Conservation (phyloP, 441 rosid species). For the Pelargonium fulgidum region DNA sequence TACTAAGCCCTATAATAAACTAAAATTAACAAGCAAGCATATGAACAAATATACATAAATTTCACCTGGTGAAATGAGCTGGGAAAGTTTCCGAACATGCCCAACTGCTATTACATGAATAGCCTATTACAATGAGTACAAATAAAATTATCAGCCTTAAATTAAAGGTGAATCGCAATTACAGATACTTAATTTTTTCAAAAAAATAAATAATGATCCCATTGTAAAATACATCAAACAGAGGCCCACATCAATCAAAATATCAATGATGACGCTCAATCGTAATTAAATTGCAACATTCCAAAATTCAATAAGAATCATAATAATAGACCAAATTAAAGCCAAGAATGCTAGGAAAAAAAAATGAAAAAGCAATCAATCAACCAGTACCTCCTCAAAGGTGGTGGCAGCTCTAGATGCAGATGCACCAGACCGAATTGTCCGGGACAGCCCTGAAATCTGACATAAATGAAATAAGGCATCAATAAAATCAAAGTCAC, state of each 20-base stretch:
- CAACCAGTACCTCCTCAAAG: slow-evolving; percentile 36
- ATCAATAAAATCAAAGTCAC: background rate
- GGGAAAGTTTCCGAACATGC: slow-evolving; percentile 38
- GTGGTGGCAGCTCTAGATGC: slow-evolving; percentile 37
- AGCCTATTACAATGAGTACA: background rate
- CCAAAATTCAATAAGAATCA: background rate
- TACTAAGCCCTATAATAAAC: background rate
- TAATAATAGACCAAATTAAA: background rate
- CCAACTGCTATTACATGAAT: slow-evolving; percentile 35
- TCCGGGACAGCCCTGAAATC: slow-evolving; percentile 44
- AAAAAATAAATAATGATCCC: background rate
- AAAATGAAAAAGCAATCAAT: background rate
- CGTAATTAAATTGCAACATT: background rate
- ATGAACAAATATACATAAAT: background rate
- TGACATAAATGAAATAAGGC: slow-evolving; percentile 16
- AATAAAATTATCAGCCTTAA: no score
- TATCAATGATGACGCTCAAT: no score
- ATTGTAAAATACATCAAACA: no score
- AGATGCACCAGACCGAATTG: slow-evolving; percentile 35
- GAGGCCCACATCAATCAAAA: no score
- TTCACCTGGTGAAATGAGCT: slow-evolving; percentile 48
- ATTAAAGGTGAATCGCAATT: background rate
- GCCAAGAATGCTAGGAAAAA: background rate
- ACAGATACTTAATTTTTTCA: background rate
- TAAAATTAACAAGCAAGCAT: background rate